These are phyloP conservation scores for Eucalyptus guilfoylei DNA, from an alignment of 345 rosid genomes.

Conservation along the genomic window DNA sequence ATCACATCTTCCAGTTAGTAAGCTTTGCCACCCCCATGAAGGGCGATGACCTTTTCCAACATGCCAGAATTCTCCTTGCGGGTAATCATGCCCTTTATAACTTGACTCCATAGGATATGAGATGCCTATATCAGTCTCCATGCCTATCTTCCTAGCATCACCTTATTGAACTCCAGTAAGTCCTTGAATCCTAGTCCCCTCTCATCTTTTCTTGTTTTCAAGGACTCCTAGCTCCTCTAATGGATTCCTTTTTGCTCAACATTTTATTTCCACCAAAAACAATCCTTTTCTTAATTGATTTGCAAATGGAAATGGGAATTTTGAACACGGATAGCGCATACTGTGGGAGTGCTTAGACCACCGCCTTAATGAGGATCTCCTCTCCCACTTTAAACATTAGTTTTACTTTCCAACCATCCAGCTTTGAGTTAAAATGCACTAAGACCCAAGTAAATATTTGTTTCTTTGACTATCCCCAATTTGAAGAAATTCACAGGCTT, in stretches of 20 bases:
- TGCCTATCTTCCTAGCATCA: background rate
- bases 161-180: background rate
- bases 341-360: background rate
- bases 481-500: too few species aligned
- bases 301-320: background rate
- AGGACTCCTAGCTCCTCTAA: background rate
- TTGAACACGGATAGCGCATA: background rate
- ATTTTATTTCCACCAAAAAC: background rate
- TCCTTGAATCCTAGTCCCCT: background rate
- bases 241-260: background rate
- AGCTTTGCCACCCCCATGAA: background rate
- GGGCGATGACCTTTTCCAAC: background rate
- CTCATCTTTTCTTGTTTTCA: background rate
- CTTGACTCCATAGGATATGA: background rate
- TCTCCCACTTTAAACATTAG: background rate
- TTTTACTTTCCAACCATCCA: background rate
- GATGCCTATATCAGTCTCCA: background rate
- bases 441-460: background rate
- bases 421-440: background rate
- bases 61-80: rapidly evolving
- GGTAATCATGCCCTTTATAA: background rate
- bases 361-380: background rate
- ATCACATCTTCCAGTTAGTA: background rate
- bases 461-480: background rate
- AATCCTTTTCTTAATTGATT: too few species aligned